A percentile compares a stretch with the other conserved stretches of the same genome.
These are phyloP conservation scores for Talaromyces liani DNA, from an alignment of 495 filamentous ascomycete genomes.

Conservation along the genomic window DNA sequence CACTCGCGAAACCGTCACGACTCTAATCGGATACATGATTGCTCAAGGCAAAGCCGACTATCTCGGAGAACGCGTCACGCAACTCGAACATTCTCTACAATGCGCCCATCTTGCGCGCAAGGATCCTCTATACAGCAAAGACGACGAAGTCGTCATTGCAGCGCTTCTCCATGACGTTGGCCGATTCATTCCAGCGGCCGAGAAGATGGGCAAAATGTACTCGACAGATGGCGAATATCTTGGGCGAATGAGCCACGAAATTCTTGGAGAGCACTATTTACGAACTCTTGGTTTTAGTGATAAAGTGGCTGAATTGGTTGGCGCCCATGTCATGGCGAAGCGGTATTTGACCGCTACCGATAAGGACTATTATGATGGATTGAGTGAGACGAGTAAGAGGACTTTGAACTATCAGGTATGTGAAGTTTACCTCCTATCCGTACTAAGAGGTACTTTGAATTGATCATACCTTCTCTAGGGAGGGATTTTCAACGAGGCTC, in stretches of 20 bases:
- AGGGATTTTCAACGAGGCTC: conserved; percentile 24
- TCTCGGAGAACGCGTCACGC: conserved; percentile 31
- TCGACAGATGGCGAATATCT: conserved; percentile 20
- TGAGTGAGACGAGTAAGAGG: conserved; percentile 31
- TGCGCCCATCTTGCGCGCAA: conserved; percentile 27
- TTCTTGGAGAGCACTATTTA: conserved; percentile 31
- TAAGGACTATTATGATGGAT: conserved; percentile 23
- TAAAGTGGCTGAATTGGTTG: conserved; percentile 29
- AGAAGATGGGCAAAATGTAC: conserved; percentile 20
- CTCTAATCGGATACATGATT: conserved; percentile 17
- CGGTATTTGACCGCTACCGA: conserved; percentile 34
- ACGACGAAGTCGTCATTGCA: conserved; percentile 28
- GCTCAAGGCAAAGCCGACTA: conserved; percentile 22
- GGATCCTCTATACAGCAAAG: conserved; percentile 15
- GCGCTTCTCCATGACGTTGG: conserved; percentile 37
- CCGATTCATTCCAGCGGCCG: conserved; percentile 28
- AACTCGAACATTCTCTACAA: conserved; percentile 39
- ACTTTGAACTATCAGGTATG: conserved; percentile 29
- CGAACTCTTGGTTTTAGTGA: conserved; percentile 29
- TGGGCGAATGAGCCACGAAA: conserved; percentile 30
- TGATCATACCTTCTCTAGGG: conserved; percentile 11
- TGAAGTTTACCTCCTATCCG: background rate
- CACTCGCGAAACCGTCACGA: conserved; percentile 14
- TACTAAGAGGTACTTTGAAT: background rate
- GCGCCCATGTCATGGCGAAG: conserved; percentile 35